Base-by-base conservation (phyloP, 78 protist genomes). In the Dictyostelium brefeldianum region DNA sequence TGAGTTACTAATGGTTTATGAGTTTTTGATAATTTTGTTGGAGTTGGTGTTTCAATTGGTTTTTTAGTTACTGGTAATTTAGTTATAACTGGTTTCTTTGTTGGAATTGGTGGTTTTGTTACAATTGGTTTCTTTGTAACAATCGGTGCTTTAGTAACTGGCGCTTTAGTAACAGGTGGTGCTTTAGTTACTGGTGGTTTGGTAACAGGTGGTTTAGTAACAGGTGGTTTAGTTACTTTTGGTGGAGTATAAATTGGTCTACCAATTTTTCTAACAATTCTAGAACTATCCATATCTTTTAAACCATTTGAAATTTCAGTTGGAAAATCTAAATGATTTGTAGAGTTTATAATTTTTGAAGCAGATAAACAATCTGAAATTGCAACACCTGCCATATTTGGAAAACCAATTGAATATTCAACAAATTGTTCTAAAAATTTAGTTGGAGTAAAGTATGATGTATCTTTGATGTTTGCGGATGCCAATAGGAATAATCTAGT, bases 321-420 rank as follows among this genome's bases (percentile, higher is more conserved):
- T 27, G 75, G 17, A 41, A 67, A 67, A 31, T 67, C 75, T 11
- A 15, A 17, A 14, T 18, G 27, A 6, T 43, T 67, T 12, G 75
- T 31, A 5, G 75, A 11, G 15, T 67, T 67, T 14, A 27, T 27
- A 67, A 67, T 31, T 36, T 67, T 67, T 31, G 75, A 67, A 31
- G 75, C 75, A 12, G 75, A 67, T 67, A 67, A 17, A 14, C 25
- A 5, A 67, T 67, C 75, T 15, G 75, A 31, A 18, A 67, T 29
- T 29, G 5, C 25, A 31, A 31, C 75, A 67, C 75, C 75, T 0
- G 75, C 75, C 75, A 67, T 67, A 67, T 67, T 67, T 67, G 75
- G 75, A 29, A 67, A 67, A 67, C 31, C 75, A 67, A 31, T 31
- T 14, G 46, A 67, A 31, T 67, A 67, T 15, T 67, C 18, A 27